phyloP scores from a whole-genome alignment of 208 protist species.

The Trypanosoma brucei region DNA sequence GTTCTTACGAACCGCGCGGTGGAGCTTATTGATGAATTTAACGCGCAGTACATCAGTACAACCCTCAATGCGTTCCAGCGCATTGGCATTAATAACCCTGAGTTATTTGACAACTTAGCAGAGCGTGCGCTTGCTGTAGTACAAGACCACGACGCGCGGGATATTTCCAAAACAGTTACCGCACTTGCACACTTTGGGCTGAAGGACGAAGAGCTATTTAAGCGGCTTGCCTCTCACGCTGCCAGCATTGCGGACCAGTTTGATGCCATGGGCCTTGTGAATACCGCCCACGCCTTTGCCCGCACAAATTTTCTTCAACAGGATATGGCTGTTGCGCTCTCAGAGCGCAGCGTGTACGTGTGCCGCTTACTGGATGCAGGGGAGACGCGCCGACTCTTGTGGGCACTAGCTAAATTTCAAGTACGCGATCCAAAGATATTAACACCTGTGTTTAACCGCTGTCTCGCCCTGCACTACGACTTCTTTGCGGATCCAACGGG shows the following conservation, averaged over 20 bases:
- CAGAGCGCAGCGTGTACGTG: slow-evolving; percentile 77
- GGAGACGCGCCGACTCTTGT: slow-evolving; percentile 75
- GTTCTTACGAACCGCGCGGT: slow-evolving; percentile 90
- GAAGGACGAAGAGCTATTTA: slow-evolving; percentile 90
- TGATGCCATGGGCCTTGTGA: slow-evolving; percentile 71
- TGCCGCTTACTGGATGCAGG: slow-evolving; percentile 82
- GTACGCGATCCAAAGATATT: slow-evolving; percentile 80
- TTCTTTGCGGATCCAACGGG: slow-evolving; percentile 89
- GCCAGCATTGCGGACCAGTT: slow-evolving; percentile 87
- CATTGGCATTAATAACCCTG: slow-evolving; percentile 90
- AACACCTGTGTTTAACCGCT: slow-evolving; percentile 81
- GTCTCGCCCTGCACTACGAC: slow-evolving; percentile 82
- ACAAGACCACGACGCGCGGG: slow-evolving; percentile 83
- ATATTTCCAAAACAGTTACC: slow-evolving; percentile 81
- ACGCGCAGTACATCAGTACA: slow-evolving; percentile 86
- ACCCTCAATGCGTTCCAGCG: slow-evolving; percentile 87
- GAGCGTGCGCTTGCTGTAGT: slow-evolving; percentile 87
- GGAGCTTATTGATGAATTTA: slow-evolving; percentile 91
- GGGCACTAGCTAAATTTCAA: slow-evolving; percentile 87
- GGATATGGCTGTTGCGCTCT: slow-evolving; percentile 84
- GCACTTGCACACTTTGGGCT: slow-evolving; percentile 89
- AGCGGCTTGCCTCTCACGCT: slow-evolving; percentile 83
- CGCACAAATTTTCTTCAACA: slow-evolving; percentile 87
- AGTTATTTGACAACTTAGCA: slow-evolving; percentile 90
- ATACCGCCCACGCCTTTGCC: slow-evolving; percentile 86